phyloP scores from a whole-genome alignment of 1,284 basidiomycete genomes.

The Porogramme epimiltina region DNA sequence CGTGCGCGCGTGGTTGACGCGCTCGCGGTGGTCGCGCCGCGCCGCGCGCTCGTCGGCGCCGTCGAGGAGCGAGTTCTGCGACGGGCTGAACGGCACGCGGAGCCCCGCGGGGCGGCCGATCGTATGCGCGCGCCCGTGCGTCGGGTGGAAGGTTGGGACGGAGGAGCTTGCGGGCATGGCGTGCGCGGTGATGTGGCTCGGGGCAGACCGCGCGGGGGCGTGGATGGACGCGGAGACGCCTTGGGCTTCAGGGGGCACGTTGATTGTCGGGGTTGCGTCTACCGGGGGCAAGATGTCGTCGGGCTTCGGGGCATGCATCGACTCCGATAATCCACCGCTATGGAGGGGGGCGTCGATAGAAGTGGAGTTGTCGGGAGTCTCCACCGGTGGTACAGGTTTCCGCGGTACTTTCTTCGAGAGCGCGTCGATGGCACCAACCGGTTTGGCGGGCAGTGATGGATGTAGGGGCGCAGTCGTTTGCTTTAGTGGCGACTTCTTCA shows the following conservation, averaged over 20 bases:
- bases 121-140: constrained; percentile 56
- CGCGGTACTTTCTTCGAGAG: constrained; percentile 7
- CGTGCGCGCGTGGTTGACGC: constrained; percentile 50
- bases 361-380: constrained; percentile 2
- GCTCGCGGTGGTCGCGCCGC: constrained; percentile 5
- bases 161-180: constrained; percentile 26
- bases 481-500: constrained; percentile 12
- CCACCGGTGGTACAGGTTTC: constrained; percentile 8
- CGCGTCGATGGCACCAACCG: constrained; percentile 32
- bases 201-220: constrained; percentile 41
- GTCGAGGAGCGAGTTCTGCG: constrained; percentile 23
- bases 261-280: no score
- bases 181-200: constrained; percentile 34
- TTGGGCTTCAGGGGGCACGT: constrained; percentile 14
- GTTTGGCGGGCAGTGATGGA: constrained; percentile 53
- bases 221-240: constrained; percentile 48
- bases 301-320: constrained; percentile 16
- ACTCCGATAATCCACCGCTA: constrained; percentile 15
- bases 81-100: constrained; percentile 13
- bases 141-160: constrained; percentile 28
- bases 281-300: neutral
- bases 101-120: constrained; percentile 40
- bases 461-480: constrained; percentile 34
- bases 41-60: constrained; percentile 15
- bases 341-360: constrained; percentile 26